These are phyloP conservation scores for Krasilnikovozyma curviuscula DNA, from an alignment of 768 basidiomycete genomes.

Conservation along the genomic window DNA sequence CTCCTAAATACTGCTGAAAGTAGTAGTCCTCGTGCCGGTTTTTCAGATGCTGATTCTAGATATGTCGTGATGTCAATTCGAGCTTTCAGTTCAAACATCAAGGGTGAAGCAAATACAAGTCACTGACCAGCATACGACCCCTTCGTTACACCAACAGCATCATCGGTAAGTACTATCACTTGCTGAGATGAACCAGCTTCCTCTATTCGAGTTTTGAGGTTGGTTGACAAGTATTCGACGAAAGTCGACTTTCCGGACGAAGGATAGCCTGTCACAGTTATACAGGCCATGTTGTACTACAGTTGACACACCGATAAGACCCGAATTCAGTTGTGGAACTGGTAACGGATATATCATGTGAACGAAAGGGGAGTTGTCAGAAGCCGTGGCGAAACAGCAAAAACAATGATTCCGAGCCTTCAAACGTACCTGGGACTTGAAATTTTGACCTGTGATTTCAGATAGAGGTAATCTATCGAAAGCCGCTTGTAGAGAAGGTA, in stretches of 20 bases:
- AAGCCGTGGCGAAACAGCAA: no score
- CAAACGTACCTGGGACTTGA: no score
- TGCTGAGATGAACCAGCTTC: slow-evolving; percentile 36
- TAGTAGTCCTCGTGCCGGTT: slow-evolving; percentile 62
- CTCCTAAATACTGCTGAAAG: slow-evolving; percentile 65
- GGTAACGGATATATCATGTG: no score
- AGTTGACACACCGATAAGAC: no score
- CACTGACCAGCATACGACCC: slow-evolving; percentile 55
- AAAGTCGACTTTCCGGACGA: slow-evolving; percentile 68
- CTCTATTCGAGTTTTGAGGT: slow-evolving; percentile 38
- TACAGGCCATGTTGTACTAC: slow-evolving; percentile 71
- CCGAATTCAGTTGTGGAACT: no score
- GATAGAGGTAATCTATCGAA: no score
- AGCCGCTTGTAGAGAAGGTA: no score
- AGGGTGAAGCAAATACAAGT: slow-evolving; percentile 1
- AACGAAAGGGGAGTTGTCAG: no score
- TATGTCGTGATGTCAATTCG: background rate
- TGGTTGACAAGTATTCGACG: slow-evolving; percentile 41
- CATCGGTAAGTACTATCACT: slow-evolving; percentile 48
- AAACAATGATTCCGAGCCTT: no score
- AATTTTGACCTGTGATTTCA: no score
- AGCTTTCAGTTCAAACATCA: background rate
- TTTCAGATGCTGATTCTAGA: slow-evolving; percentile 60
- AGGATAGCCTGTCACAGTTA: slow-evolving; percentile 77
- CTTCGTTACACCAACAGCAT: slow-evolving; percentile 43